Evolutionary conservation across 1,139 yeast species (phyloP).

Genomic region (Suhomyces bokatorum): DNA sequence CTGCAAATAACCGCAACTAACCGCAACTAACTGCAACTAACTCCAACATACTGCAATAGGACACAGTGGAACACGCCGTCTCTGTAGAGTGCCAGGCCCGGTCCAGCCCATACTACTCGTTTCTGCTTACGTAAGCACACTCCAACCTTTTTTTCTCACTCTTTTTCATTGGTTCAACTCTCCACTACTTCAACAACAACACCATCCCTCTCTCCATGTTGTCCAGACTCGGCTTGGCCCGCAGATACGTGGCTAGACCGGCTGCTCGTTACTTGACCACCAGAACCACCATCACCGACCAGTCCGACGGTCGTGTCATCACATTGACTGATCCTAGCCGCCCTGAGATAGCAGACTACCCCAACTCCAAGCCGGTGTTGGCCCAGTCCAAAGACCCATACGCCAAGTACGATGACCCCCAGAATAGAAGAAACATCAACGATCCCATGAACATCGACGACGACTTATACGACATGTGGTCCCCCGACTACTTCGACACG

Average conservation of each 20-base stretch:
- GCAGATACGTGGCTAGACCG: slow-evolving; percentile 16
- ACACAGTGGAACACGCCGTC: no score
- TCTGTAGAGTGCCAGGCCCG: no score
- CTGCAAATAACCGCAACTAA: no score
- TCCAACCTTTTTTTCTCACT: slow-evolving; percentile 8
- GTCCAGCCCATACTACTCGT: no score
- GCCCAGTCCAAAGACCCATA: slow-evolving; percentile 71
- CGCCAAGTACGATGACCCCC: slow-evolving; percentile 75
- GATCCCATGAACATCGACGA: slow-evolving; percentile 73
- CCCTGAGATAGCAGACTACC: slow-evolving; percentile 50
- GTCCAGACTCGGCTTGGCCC: slow-evolving; percentile 30
- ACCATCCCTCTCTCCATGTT: slow-evolving; percentile 21
- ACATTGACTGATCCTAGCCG: slow-evolving; percentile 45
- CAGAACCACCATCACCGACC: slow-evolving; percentile 42
- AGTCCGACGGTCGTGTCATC: slow-evolving; percentile 42
- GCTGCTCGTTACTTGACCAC: slow-evolving; percentile 35
- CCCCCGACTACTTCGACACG: slow-evolving; percentile 72
- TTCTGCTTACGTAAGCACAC: background rate
- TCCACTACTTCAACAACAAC: slow-evolving; percentile 2
- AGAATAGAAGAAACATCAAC: slow-evolving; percentile 73
- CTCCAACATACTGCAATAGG: no score
- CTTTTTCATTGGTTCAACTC: slow-evolving; percentile 26
- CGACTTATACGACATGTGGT: slow-evolving; percentile 81
- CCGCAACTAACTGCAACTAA: no score
- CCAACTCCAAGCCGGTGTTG: slow-evolving; percentile 45